Percentiles rank a stretch among this genome's conserved stretches.
Evolutionary conservation across 495 filamentous ascomycete genomes (phyloP).

Genomic region (Lophium mytilinum): DNA sequence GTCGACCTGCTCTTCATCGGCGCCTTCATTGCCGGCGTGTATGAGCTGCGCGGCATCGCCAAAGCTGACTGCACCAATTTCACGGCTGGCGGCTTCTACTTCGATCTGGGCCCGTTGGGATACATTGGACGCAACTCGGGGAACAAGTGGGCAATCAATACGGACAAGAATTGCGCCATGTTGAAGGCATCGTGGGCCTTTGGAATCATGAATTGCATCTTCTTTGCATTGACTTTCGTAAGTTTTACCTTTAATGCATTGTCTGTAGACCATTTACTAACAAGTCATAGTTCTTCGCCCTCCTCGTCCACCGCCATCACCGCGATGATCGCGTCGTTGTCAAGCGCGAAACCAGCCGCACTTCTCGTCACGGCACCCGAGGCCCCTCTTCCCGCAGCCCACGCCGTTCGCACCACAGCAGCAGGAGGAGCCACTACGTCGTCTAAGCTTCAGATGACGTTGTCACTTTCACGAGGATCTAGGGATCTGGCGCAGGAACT

Average conservation of each 20-base stretch:
- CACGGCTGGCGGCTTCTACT: slow-evolving; percentile 39
- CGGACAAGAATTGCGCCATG: slow-evolving; percentile 78
- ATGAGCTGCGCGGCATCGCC: slow-evolving; percentile 63
- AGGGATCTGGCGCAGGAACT: too few species aligned
- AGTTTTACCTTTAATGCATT: slow-evolving; percentile 7
- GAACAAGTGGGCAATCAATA: slow-evolving; percentile 39
- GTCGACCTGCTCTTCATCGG: slow-evolving; percentile 76
- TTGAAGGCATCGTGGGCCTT: slow-evolving; percentile 80
- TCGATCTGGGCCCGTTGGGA: slow-evolving; percentile 56
- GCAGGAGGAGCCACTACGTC: slow-evolving; percentile 16
- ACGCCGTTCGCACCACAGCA: slow-evolving; percentile 28
- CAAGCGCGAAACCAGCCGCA: slow-evolving; percentile 28
- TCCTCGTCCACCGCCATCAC: slow-evolving; percentile 33
- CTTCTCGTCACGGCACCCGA: slow-evolving; percentile 23
- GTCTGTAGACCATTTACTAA: slow-evolving; percentile 1
- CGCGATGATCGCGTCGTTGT: slow-evolving; percentile 27
- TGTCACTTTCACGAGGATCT: too few species aligned
- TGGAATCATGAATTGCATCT: slow-evolving; percentile 77
- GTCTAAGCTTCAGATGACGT: slow-evolving; percentile 4
- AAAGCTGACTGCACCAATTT: slow-evolving; percentile 56
- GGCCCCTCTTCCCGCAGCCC: slow-evolving; percentile 29
- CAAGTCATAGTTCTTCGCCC: slow-evolving; percentile 31
- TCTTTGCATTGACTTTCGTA: slow-evolving; percentile 65
- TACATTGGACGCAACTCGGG: slow-evolving; percentile 29
- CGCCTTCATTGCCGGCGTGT: slow-evolving; percentile 73